These are phyloP conservation scores for Berkeleyomyces basicola DNA, from an alignment of 2,329 filamentous ascomycete species.

Conservation along the genomic window DNA sequence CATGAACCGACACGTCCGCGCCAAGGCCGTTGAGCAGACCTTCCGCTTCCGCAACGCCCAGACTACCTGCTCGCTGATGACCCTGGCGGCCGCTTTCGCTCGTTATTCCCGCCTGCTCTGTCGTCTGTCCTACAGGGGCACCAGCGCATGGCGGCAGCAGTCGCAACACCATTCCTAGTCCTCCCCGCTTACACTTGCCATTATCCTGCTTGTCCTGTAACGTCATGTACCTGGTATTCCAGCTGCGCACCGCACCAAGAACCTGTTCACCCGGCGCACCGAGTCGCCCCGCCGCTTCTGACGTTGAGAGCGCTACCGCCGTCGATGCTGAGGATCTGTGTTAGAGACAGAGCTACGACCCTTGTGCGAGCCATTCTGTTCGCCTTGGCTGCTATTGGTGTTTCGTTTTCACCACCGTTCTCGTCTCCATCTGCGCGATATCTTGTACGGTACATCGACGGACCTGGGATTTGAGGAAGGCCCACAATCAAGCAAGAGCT, in stretches of 20 bases:
- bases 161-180: slow-evolving; percentile 44
- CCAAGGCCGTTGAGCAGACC: slow-evolving; percentile 44
- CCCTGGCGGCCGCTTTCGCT: slow-evolving; percentile 62
- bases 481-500: slow-evolving; percentile 62
- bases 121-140: slow-evolving; percentile 45
- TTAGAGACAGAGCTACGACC: too few relatives aligned
- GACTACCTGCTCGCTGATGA: slow-evolving; percentile 60
- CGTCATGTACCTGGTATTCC: slow-evolving; percentile 61
- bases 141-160: slow-evolving; percentile 25
- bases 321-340: slow-evolving; percentile 18
- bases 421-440: slow-evolving; percentile 63
- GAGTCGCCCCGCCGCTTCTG: slow-evolving; percentile 14
- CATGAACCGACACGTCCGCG: slow-evolving; percentile 39
- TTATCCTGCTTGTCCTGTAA: slow-evolving; percentile 63
- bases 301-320: slow-evolving; percentile 26
- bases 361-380: slow-evolving; percentile 38
- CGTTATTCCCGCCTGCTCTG: slow-evolving; percentile 60
- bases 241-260: slow-evolving; percentile 58
- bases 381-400: slow-evolving; percentile 45
- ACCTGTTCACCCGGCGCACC: slow-evolving; percentile 48
- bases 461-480: slow-evolving; percentile 49
- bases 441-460: slow-evolving; percentile 60
- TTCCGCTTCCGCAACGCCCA: slow-evolving; percentile 70
- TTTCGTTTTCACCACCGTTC: slow-evolving; percentile 52
- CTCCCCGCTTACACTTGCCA: slow-evolving; percentile 60